Conservation (phyloP, 371 early-diverging fungal species). For the Thermomucor indicae-seudaticae region DNA sequence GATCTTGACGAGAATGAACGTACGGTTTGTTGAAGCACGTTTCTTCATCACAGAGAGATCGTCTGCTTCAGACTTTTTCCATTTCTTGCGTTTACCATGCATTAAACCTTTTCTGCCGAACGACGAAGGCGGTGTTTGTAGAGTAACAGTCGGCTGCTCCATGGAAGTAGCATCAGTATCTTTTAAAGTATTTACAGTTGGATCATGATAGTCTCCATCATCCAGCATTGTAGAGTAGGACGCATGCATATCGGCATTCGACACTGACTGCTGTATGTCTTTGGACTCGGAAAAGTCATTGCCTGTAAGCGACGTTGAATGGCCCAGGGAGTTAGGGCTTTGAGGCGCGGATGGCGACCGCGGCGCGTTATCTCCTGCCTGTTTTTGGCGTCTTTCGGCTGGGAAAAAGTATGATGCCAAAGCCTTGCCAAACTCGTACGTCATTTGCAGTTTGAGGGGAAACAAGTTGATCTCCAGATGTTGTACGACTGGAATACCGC, state of each 20-base stretch:
- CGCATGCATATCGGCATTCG: too few species aligned
- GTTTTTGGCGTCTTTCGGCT: constrained; percentile 21
- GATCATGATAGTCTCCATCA: too few species aligned
- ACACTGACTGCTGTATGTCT: too few species aligned
- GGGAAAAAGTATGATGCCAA: constrained; percentile 80
- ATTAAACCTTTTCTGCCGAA: constrained; percentile 5
- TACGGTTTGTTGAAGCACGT: constrained; percentile 63
- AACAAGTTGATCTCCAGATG: constrained; percentile 80
- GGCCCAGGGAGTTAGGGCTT: too few species aligned
- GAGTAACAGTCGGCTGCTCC: too few species aligned
- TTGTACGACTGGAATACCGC: constrained; percentile 83
- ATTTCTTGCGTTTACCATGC: constrained; percentile 14
- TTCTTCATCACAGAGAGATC: constrained; percentile 60
- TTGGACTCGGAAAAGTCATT: too few species aligned
- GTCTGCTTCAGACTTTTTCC: constrained; percentile 17
- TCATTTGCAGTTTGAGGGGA: constrained; percentile 77
- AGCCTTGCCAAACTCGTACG: constrained; percentile 72
- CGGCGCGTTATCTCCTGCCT: background rate
- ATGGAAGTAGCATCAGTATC: too few species aligned
- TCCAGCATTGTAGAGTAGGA: too few species aligned
- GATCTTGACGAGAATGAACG: constrained; percentile 74
- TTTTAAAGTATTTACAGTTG: too few species aligned
- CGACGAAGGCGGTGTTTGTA: background rate
- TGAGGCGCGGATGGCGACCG: too few species aligned
- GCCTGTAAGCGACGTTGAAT: too few species aligned